Evolutionary conservation across 2,329 filamentous ascomycete genomes (phyloP), one percentile per base, ranked within the genome.

Genomic region (Alternaria rosae): DNA sequence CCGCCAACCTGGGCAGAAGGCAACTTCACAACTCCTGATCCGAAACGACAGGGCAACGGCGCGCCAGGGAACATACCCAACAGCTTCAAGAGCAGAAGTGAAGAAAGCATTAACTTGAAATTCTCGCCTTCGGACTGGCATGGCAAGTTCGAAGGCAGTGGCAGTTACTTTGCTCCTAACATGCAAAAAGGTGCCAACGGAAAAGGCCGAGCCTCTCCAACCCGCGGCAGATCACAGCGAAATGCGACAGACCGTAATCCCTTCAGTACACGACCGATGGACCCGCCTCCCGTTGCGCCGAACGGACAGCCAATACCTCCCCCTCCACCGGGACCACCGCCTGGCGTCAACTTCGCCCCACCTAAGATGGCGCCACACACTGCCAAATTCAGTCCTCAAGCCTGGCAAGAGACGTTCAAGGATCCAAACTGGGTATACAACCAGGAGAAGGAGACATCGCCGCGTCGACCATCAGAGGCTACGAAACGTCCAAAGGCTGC

Each of bases 101-200:
- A 81, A 47, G 83, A 84, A 59, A 80, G 79, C 61, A 84, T 85
- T 73, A 84, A 84, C 60, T 82, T 82, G 53, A 82, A 80, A 26
- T 85, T 84, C 66, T 81, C 81, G 8, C 80, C 82, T 21, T 76
- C 77, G 23, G 81, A 81, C 28, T 84, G 81, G 79, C 78, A 77
- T 67, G 82, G 82, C 41, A 81, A 79, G 48, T 85, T 85, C 64
- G 70, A 77, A 50, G 80, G 80, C 45, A 76, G 71, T 30, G 68
- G 76, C 6, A 80, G 82, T 51, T 82, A 83, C 65, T 84, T 84
- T 65, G 74, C 78, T 56, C 73, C 76, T 21, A 71, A 72, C 52
- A 61, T 71, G 51, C 68, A 74, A 58, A 71, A 75, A 57, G 68
- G 63, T 25, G 54, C 65, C 15, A 63, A 56, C 9, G 66, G 58